Evolutionary conservation across 345 rosid species (phyloP).

Genomic region (Hirschfeldia incana): DNA sequence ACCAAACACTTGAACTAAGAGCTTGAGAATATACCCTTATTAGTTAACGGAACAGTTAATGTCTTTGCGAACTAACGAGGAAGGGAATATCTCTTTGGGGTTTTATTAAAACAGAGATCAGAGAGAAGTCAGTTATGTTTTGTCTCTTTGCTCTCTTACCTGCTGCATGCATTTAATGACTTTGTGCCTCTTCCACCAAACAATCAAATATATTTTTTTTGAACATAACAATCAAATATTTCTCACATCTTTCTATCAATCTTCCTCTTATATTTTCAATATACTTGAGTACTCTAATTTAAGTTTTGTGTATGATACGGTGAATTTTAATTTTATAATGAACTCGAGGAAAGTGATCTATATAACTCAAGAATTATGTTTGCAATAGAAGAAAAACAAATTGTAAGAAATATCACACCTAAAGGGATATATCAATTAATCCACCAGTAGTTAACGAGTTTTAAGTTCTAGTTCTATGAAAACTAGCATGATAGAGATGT

Average conservation of each 20-base stretch:
- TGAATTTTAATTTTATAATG: not conserved
- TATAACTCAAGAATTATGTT: not conserved
- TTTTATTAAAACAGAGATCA: conserved; percentile 20
- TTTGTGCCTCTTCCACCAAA: conserved; percentile 16
- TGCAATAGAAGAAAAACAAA: not conserved
- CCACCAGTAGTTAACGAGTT: not conserved
- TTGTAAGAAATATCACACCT: not conserved
- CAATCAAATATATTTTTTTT: not conserved
- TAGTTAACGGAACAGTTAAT: conserved; percentile 27
- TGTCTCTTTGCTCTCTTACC: conserved; percentile 8
- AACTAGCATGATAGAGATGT: not conserved
- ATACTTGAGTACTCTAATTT: not conserved
- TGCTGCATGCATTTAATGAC: conserved; percentile 8
- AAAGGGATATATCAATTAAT: not conserved
- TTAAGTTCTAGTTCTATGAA: not conserved
- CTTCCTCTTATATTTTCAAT: not conserved
- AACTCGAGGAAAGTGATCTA: not conserved
- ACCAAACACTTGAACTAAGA: conserved; percentile 29
- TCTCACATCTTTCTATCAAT: not conserved
- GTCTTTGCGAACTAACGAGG: conserved; percentile 40
- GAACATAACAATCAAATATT: not conserved
- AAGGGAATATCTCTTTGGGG: conserved; percentile 33
- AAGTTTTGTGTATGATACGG: not conserved
- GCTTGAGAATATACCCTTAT: conserved; percentile 6
- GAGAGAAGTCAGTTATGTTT: conserved; percentile 23